Percentiles rank a stretch among this genome's conserved stretches.
Evolutionary conservation across 805 yeast genomes (phyloP).

Genomic region (Komagataella pseudopastoris): DNA sequence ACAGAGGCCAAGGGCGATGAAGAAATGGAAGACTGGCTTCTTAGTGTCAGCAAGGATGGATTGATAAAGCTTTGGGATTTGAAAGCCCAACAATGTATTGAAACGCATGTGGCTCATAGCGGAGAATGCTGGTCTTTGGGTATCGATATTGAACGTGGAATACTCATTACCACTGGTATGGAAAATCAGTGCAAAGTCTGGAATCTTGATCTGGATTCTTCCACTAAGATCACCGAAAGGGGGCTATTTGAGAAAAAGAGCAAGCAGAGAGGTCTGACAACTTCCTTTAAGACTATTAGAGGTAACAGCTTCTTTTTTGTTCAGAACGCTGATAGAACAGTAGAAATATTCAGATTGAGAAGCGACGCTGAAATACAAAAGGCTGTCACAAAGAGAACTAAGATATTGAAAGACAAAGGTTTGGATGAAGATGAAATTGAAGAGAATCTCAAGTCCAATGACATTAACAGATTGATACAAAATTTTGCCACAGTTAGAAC

Average conservation of each 20-base stretch:
- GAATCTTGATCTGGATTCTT: constrained; percentile 49
- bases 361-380: constrained; percentile 64
- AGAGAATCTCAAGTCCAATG: constrained; percentile 31
- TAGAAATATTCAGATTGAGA: constrained; percentile 72
- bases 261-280: constrained; percentile 51
- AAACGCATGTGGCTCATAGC: constrained; percentile 86
- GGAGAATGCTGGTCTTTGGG: constrained; percentile 90
- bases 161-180: constrained; percentile 61
- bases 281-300: constrained; percentile 32
- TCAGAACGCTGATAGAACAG: constrained; percentile 69
- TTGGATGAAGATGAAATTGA: constrained; percentile 43
- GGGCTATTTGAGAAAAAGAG: constrained; percentile 70
- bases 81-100: constrained; percentile 78
- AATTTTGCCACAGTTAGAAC: constrained; percentile 61
- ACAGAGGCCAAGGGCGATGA: constrained; percentile 20
- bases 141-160: constrained; percentile 17
- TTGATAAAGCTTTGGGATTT: constrained; percentile 89
- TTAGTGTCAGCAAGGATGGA: constrained; percentile 82
- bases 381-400: constrained; percentile 64
- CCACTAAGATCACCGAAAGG: constrained; percentile 36
- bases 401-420: constrained; percentile 67
- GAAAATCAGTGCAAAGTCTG: constrained; percentile 79
- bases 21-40: constrained; percentile 56
- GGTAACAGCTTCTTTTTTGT: constrained; percentile 42
- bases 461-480: constrained; percentile 45